Conservation (phyloP, 1,284 basidiomycete genomes). For the Thelephora terrestris region DNA sequence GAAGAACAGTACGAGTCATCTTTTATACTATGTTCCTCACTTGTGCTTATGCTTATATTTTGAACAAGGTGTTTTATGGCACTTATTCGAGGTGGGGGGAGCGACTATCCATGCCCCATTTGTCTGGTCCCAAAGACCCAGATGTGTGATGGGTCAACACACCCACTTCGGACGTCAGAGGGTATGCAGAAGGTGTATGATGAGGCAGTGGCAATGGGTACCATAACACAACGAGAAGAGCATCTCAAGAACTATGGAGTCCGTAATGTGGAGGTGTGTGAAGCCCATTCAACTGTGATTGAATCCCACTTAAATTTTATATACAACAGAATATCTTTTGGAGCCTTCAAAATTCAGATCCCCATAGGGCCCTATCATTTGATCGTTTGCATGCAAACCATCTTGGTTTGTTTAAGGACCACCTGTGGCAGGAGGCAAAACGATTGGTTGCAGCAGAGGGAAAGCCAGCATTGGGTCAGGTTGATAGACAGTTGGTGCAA, state of each 20-base stretch:
- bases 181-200: neutral
- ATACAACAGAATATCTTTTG: constrained; percentile 30
- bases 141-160: constrained; percentile 1
- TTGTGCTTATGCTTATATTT: neutral
- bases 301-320: neutral
- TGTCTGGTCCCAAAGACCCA: constrained; percentile 11
- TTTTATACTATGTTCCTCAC: no score
- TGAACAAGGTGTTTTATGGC: constrained; percentile 13
- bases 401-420: constrained; percentile 23
- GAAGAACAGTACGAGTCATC: constrained; percentile 19
- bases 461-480: neutral
- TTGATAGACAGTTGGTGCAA: constrained; percentile 4
- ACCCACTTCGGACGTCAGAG: neutral
- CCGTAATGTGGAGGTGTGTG: constrained; percentile 21
- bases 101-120: constrained; percentile 10
- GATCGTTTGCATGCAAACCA: constrained; percentile 28
- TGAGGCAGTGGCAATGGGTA: neutral
- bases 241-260: constrained; percentile 20
- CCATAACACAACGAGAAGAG: constrained; percentile 3
- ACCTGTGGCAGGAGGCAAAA: constrained; percentile 20
- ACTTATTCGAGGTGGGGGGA: constrained; percentile 10
- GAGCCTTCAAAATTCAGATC: constrained; percentile 19
- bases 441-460: constrained; percentile 8
- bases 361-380: constrained; percentile 23
- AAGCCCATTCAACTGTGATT: neutral